A percentile compares a stretch with the other conserved stretches of the same genome.
phyloP scores from a whole-genome alignment of 2,329 filamentous ascomycete genomes.

The Plenodomus biglobosus region DNA sequence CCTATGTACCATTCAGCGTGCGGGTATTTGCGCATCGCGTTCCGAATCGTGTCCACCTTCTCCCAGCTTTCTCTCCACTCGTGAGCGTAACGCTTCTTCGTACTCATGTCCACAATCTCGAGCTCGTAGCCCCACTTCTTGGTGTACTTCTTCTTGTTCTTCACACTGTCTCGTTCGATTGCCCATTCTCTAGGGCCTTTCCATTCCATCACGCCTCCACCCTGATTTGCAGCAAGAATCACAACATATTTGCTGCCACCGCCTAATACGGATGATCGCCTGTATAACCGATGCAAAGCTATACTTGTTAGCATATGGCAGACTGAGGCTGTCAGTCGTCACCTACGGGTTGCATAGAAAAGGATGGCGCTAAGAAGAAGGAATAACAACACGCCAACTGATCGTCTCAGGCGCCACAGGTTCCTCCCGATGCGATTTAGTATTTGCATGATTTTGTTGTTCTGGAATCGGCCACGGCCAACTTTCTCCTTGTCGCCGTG shows the following conservation, averaged over 20 bases:
- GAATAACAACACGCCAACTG: conserved; percentile 60
- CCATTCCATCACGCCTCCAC: conserved; percentile 98
- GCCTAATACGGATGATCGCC: conserved; percentile 71
- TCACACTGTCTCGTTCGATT: conserved; percentile 92
- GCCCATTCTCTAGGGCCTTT: conserved; percentile 98
- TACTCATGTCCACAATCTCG: conserved; percentile 97
- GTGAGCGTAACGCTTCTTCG: conserved; percentile 96
- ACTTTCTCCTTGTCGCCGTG: conserved; percentile 80
- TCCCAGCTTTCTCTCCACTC: conserved; percentile 99
- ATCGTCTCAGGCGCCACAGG: conserved; percentile 66
- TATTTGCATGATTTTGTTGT: conserved; percentile 39
- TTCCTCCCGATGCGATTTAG: conserved; percentile 50
- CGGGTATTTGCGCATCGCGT: conserved; percentile 88
- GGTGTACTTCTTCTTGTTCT: conserved; percentile 90
- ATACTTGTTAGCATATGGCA: conserved; percentile 25
- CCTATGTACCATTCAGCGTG: conserved; percentile 87
- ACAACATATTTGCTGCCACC: conserved; percentile 92
- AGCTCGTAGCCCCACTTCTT: conserved; percentile 90
- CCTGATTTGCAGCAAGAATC: conserved; percentile 88
- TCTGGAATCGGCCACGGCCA: conserved; percentile 55
- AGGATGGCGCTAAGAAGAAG: conserved; percentile 64
- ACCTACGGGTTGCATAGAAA: conserved; percentile 75
- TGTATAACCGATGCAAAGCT: conserved; percentile 64
- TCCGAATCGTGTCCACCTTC: conserved; percentile 91
- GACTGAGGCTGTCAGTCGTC: neutral